Evolutionary conservation across 495 filamentous ascomycete genomes (phyloP).

Genomic region (Tuber aestivum): DNA sequence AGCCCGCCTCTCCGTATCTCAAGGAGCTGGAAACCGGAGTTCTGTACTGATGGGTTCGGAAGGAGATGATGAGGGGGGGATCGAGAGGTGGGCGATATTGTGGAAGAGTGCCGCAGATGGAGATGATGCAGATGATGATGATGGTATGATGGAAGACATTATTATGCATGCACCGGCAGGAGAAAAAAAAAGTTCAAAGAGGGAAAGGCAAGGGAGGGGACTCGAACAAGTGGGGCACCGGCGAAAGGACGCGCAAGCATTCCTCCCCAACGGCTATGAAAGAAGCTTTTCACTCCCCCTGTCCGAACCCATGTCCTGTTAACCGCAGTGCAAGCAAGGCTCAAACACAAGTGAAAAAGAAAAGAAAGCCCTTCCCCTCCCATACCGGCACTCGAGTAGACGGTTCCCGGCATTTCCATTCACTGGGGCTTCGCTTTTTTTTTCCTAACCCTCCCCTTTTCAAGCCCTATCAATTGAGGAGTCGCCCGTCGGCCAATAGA

Average conservation of each 20-base stretch:
- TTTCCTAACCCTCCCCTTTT: not conserved
- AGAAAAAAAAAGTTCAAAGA: not conserved
- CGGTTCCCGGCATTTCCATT: not conserved
- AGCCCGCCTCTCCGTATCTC: not conserved
- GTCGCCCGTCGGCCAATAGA: not conserved
- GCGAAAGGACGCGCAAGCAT: not conserved
- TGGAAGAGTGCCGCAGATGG: not conserved
- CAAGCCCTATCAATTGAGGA: not conserved
- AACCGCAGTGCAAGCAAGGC: not conserved
- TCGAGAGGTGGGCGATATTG: not conserved
- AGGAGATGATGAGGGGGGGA: not conserved
- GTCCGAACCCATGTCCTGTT: not conserved
- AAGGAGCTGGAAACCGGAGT: not conserved
- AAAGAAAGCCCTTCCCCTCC: not conserved
- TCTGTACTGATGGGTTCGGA: not conserved
- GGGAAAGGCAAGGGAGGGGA: not conserved
- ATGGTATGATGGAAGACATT: not conserved
- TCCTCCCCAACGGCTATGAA: conserved; percentile 2
- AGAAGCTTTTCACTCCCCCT: not conserved
- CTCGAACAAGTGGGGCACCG: not conserved
- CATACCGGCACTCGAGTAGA: not conserved
- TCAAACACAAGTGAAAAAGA: not conserved
- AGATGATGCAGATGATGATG: not conserved
- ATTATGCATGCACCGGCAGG: not conserved
- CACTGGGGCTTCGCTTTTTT: not conserved